A percentile compares a stretch with the other conserved stretches of the same genome.
Evolutionary conservation across 2,329 filamentous ascomycete species (phyloP).

Genomic region (Ophiostoma quercus): DNA sequence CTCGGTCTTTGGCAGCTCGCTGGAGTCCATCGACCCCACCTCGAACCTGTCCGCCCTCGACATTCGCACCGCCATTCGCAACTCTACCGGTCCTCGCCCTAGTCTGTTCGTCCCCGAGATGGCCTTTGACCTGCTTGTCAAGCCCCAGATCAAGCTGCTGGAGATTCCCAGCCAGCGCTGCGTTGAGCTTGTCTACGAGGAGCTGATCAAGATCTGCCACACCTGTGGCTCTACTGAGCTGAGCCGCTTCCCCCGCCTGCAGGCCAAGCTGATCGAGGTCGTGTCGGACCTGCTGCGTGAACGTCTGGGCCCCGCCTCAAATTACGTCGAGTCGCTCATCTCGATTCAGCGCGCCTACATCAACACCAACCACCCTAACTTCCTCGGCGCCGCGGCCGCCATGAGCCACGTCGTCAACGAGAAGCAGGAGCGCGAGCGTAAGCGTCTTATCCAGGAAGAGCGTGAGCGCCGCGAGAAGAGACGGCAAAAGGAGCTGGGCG

Average conservation of each 20-base stretch:
- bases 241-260: constrained; percentile 82
- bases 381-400: constrained; percentile 89
- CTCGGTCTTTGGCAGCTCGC: constrained; percentile 92
- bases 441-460: constrained; percentile 72
- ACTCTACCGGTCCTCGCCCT: constrained; percentile 91
- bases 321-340: constrained; percentile 93
- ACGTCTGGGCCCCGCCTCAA: constrained; percentile 79
- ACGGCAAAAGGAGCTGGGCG: constrained; percentile 74
- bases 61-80: constrained; percentile 94
- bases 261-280: constrained; percentile 95
- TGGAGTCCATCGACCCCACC: constrained; percentile 94
- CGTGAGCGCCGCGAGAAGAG: constrained; percentile 78
- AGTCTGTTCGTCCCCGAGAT: constrained; percentile 97
- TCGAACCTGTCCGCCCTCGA: constrained; percentile 90
- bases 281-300: constrained; percentile 94
- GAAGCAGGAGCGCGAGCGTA: constrained; percentile 91
- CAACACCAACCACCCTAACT: constrained; percentile 99
- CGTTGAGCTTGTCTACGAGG: constrained; percentile 96
- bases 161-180: constrained; percentile 94
- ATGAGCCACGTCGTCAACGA: constrained; percentile 96
- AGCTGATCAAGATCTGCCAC: constrained; percentile 98
- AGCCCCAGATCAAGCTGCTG: constrained; percentile 95
- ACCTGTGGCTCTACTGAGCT: constrained; percentile 95
- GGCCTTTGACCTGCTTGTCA: constrained; percentile 94
- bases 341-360: constrained; percentile 97